Conservation (phyloP, 768 basidiomycete genomes). For the Tremella mesenterica region DNA sequence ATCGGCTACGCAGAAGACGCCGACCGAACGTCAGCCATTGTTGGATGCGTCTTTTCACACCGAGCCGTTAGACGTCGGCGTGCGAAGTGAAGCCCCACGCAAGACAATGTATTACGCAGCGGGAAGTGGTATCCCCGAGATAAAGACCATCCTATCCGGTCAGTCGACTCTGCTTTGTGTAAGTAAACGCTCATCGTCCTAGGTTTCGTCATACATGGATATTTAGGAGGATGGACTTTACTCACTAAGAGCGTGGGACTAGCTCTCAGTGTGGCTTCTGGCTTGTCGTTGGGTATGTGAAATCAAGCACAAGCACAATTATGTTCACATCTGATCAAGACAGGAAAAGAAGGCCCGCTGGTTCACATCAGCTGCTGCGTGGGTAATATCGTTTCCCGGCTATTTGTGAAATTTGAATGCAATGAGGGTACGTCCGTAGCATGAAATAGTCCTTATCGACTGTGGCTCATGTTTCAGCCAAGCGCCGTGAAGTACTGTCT, state of each 20-base stretch:
- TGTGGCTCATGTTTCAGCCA: constrained; percentile 51
- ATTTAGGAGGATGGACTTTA: constrained; percentile 79
- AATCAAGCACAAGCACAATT: neutral
- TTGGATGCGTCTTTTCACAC: too few species aligned
- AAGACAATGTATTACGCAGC: constrained; percentile 82
- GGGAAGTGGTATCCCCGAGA: constrained; percentile 91
- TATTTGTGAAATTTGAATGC: constrained; percentile 79
- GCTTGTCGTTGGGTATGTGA: constrained; percentile 64
- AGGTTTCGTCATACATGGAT: constrained; percentile 95
- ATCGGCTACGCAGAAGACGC: too few species aligned
- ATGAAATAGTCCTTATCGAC: too few species aligned
- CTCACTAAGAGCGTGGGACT: constrained; percentile 85
- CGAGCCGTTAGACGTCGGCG: constrained; percentile 30
- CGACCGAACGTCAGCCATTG: constrained; percentile 24
- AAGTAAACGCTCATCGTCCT: neutral
- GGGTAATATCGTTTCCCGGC: constrained; percentile 84
- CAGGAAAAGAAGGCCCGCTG: constrained; percentile 77
- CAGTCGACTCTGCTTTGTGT: neutral
- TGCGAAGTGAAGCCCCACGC: constrained; percentile 44
- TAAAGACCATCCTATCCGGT: constrained; percentile 54
- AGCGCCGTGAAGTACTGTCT: constrained; percentile 86
- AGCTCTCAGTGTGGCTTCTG: constrained; percentile 83
- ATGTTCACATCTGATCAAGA: neutral
- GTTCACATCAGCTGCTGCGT: constrained; percentile 89
- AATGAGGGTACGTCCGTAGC: constrained; percentile 63